Evolutionary conservation across 2,329 filamentous ascomycete genomes (phyloP).

Genomic region (Hymenoscyphus albidus): DNA sequence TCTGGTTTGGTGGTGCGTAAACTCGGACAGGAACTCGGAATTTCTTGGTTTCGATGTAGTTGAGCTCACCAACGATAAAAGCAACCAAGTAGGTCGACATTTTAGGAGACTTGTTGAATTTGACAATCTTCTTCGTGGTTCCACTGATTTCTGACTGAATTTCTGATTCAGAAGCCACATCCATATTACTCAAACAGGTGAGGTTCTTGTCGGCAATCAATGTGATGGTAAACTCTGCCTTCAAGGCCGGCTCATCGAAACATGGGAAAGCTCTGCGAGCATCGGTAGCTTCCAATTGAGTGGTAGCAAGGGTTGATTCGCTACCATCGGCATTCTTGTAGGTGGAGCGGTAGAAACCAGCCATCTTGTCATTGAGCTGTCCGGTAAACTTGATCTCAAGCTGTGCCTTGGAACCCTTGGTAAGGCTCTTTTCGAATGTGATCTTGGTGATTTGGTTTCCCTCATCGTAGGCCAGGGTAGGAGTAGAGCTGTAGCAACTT

Average conservation of each 20-base stretch:
- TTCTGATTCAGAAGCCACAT: slow-evolving; percentile 75
- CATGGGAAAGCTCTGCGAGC: slow-evolving; percentile 90
- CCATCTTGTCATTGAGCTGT: slow-evolving; percentile 88
- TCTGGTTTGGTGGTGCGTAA: slow-evolving; percentile 85
- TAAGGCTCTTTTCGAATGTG: slow-evolving; percentile 68
- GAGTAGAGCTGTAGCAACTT: slow-evolving; percentile 49
- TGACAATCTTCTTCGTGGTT: slow-evolving; percentile 75
- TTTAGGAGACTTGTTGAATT: slow-evolving; percentile 84
- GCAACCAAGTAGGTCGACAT: slow-evolving; percentile 97
- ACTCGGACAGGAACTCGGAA: slow-evolving; percentile 91
- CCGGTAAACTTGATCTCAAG: slow-evolving; percentile 76
- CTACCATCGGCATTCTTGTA: slow-evolving; percentile 81
- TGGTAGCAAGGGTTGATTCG: slow-evolving; percentile 79
- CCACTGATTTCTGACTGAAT: slow-evolving; percentile 60
- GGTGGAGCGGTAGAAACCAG: slow-evolving; percentile 92
- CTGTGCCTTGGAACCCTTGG: slow-evolving; percentile 72
- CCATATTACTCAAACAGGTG: slow-evolving; percentile 96
- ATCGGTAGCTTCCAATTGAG: slow-evolving; percentile 96
- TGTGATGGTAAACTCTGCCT: slow-evolving; percentile 88
- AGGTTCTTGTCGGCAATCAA: slow-evolving; percentile 85
- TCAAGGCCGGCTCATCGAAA: slow-evolving; percentile 92
- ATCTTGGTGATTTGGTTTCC: slow-evolving; percentile 78
- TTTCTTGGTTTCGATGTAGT: slow-evolving; percentile 85
- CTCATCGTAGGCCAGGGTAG: slow-evolving; percentile 69
- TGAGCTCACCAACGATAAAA: slow-evolving; percentile 90